Conservation (phyloP, 257 asterid genomes). For the Leonotis leonurus region DNA sequence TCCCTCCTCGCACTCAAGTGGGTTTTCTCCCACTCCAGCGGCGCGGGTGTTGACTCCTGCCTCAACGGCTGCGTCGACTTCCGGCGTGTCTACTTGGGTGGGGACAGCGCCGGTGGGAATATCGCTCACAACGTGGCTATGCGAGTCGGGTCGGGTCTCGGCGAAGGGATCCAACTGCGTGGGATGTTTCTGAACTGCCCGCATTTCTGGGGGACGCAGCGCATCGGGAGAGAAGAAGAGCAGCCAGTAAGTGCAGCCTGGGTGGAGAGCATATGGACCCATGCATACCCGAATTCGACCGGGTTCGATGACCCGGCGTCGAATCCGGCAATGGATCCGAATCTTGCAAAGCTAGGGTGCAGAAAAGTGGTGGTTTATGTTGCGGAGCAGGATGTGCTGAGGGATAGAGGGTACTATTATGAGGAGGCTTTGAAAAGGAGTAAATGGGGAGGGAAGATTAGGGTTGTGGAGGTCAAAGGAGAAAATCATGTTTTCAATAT, state of each 20-base stretch:
- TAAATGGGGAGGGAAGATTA: conserved; percentile 24
- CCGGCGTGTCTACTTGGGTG: conserved; percentile 35
- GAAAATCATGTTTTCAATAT: conserved; percentile 27
- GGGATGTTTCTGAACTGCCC: conserved; percentile 56
- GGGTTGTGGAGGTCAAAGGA: conserved; percentile 23
- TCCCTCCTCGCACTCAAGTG: conserved; percentile 51
- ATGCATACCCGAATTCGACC: conserved; percentile 30
- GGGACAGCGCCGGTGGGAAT: conserved; percentile 68
- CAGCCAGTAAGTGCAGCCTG: not conserved
- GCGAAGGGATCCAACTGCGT: conserved; percentile 35
- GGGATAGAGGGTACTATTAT: conserved; percentile 27
- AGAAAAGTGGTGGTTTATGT: conserved; percentile 31
- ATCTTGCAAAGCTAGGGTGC: conserved; percentile 17
- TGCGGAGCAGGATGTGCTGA: conserved; percentile 26
- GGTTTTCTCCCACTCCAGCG: conserved; percentile 38
- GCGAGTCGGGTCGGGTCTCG: conserved; percentile 27
- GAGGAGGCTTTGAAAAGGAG: conserved; percentile 6
- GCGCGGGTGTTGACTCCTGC: conserved; percentile 36
- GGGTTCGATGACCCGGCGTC: conserved; percentile 42
- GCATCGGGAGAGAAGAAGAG: conserved; percentile 27
- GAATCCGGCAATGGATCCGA: conserved; percentile 30
- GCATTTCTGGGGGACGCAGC: conserved; percentile 41
- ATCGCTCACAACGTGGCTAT: conserved; percentile 47
- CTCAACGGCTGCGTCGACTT: conserved; percentile 33
- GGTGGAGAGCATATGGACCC: conserved; percentile 35